Evolutionary conservation across 345 rosid genomes (phyloP).

Genomic region (Gossypium raimondii): DNA sequence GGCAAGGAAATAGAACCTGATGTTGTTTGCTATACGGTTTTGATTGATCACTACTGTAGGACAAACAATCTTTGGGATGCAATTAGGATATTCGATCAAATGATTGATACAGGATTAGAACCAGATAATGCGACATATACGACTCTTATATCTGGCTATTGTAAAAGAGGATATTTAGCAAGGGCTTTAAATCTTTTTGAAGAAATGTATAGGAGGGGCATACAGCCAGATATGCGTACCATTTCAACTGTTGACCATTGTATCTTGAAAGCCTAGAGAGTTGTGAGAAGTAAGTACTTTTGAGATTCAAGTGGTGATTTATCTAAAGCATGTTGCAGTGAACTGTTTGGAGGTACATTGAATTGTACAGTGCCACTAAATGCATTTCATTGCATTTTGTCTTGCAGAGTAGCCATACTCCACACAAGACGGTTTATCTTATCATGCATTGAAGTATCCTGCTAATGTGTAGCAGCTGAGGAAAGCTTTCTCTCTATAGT

Average conservation of each 20-base stretch:
- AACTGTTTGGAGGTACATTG: background rate
- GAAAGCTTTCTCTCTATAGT: background rate
- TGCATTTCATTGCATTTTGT: background rate
- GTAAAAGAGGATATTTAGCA: slow-evolving; percentile 34
- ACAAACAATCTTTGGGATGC: slow-evolving; percentile 43
- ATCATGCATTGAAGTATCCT: background rate
- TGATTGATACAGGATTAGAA: slow-evolving; percentile 50
- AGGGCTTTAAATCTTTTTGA: slow-evolving; percentile 37
- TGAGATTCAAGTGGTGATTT: background rate
- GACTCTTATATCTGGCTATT: slow-evolving; percentile 47
- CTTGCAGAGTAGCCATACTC: background rate
- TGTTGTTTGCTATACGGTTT: slow-evolving; percentile 50
- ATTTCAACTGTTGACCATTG: slow-evolving; percentile 19
- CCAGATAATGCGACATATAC: slow-evolving; percentile 59
- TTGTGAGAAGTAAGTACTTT: slow-evolving; percentile 5
- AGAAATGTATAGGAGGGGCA: slow-evolving; percentile 37
- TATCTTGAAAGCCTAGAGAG: slow-evolving; percentile 28
- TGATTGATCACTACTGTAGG: slow-evolving; percentile 57
- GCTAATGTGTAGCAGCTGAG: background rate
- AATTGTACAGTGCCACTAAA: background rate
- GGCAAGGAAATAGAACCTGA: slow-evolving; percentile 39
- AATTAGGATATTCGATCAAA: slow-evolving; percentile 31
- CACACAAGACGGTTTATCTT: background rate
- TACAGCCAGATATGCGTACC: slow-evolving; percentile 24
- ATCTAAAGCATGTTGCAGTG: background rate